Base-by-base conservation (phyloP, 2,329 filamentous ascomycete species). In the Colletotrichum zoysiae region DNA sequence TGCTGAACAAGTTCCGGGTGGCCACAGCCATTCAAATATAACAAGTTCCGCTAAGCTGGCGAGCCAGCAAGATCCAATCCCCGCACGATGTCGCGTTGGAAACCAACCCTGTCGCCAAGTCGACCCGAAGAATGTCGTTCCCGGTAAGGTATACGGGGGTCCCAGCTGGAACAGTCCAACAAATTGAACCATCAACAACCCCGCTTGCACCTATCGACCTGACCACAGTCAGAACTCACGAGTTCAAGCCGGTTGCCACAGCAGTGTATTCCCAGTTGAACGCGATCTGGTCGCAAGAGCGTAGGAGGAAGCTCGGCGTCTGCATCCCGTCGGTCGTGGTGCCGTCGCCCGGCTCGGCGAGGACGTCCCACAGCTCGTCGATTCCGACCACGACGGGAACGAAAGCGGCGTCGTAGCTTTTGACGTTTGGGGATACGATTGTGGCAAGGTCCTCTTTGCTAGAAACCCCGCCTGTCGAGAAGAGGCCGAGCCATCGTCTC, bases 171-270 rank as follows among this genome's bases (percentile, higher is more conserved):
- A 67, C 68, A 0, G 68, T 62, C 1, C 68, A 67, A 5, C 5
- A 20, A 6, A n/a, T n/a, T n/a, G n/a, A 5, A 9, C 46, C 12
- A 48, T 62, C 20, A 85, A 75, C 71, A 81, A 81, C 56, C 79
- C 79, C 74, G 71, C 20, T 14, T 5, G 2, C 40, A 5, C 12
- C 11, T 5, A 18, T 8, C 23, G 12, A 30, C 14, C 6, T 8
- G 23, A 18, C 12, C 23, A 8, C 1, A 1, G 4, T 2, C 12
- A 16, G 4, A 66, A 66, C 65, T 40, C 40, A 71, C 69, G 69
- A 64, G 1, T 71, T 71, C 8, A n/a, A 35, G 0, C 59, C 69
- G 1, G 65, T 71, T 1, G 69, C 60, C 0, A 62, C 63, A 2
- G 56, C 68, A 5, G 35, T 42, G 50, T 62, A 70, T n/a, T 57